Base-by-base conservation (phyloP, 768 basidiomycete genomes). In the Hydnum rufescens region DNA sequence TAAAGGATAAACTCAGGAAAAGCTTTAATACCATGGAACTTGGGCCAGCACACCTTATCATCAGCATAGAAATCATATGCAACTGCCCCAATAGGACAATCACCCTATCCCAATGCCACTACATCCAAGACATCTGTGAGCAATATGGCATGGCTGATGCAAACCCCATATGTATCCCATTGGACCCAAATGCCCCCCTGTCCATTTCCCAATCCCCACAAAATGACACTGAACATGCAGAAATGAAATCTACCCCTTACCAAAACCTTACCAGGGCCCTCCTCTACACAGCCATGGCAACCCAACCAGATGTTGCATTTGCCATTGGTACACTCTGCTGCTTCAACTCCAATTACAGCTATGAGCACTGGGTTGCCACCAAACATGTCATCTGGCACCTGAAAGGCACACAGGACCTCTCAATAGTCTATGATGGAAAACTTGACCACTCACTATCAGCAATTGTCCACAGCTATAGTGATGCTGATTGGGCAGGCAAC, bases 401-500 rank as follows among this genome's bases (percentile, higher is more conserved):
- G n/a, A n/a, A n/a, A n/a, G n/a, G n/a, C n/a, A n/a, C n/a, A n/a
- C n/a, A n/a, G n/a, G n/a, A n/a, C n/a, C n/a, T n/a, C n/a, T n/a
- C n/a, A n/a, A n/a, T 43, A 4, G 54, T 43, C 44, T 49, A 29
- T 26, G 54, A 30, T 22, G 42, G 51, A 3, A 26, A 55, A 19
- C 19, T 47, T 4, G 53, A 53, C n/a, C n/a, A n/a, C n/a, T n/a
- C n/a, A n/a, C n/a, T n/a, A n/a, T n/a, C n/a, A n/a, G n/a, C n/a
- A n/a, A n/a, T n/a, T n/a, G n/a, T n/a, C n/a, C n/a, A n/a, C n/a
- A n/a, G n/a, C n/a, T 66, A 56, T 57, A 55, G 58, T 16, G 64
- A 68, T 55, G 56, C 65, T 1, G 60, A 63, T 53, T 60, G 59
- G 49, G 64, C 51, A 31, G 64, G 64, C 1, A 54, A 60, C 34